Evolutionary conservation across 257 asterid species (phyloP).

Genomic region (Lantana camara): DNA sequence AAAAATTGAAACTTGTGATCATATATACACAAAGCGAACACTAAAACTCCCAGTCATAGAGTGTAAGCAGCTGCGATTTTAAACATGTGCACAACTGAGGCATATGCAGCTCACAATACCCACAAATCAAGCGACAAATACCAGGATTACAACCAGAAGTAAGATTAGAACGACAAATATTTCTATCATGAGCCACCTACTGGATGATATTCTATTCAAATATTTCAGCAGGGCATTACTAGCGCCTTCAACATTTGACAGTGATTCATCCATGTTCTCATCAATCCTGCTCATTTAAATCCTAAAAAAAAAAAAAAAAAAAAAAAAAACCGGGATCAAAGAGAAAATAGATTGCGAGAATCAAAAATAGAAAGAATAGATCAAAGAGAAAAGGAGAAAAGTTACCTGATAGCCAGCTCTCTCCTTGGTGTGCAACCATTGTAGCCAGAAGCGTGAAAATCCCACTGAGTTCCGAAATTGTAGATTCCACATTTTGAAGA

Average conservation of each 20-base stretch:
- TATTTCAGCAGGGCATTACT: conserved; percentile 69
- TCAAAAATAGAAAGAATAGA: not conserved
- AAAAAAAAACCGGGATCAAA: conserved; percentile 9
- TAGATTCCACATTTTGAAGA: conserved; percentile 89
- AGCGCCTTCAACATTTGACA: conserved; percentile 81
- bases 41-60: not conserved
- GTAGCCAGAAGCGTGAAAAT: conserved; percentile 89
- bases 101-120: not conserved
- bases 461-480: conserved; percentile 77
- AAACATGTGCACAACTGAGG: not conserved
- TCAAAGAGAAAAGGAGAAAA: not conserved
- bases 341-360: not conserved
- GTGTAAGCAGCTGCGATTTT: conserved; percentile 2
- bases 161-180: conserved; percentile 64
- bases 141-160: conserved; percentile 60
- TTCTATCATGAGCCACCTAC: conserved; percentile 83
- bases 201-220: conserved; percentile 69
- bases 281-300: conserved; percentile 79
- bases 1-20: not conserved
- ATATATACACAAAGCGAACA: conserved; percentile 22
- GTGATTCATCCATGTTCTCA: conserved; percentile 81
- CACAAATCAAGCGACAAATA: conserved; percentile 57
- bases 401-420: conserved; percentile 87
- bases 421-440: conserved; percentile 90
- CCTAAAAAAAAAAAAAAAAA: no score